These are phyloP conservation scores for Coniochaeta hoffmannii DNA, from an alignment of 2,329 filamentous ascomycete genomes.

Conservation along the genomic window DNA sequence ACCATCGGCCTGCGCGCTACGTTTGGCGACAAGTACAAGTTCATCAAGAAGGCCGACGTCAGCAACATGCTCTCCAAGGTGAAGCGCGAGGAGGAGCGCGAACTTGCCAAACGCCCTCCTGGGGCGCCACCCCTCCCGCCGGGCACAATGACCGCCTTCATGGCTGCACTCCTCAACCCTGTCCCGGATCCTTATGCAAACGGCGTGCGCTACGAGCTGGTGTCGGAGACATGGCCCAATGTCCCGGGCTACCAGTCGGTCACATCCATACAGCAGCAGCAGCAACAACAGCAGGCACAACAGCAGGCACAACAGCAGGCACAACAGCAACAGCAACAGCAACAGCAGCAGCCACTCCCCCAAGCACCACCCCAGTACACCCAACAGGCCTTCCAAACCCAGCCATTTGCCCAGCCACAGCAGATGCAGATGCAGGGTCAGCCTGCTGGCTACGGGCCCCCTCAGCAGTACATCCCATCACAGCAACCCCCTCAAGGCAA, in stretches of 20 bases:
- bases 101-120: conserved; percentile 12
- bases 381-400: not conserved
- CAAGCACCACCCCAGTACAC: not conserved
- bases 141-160: conserved; percentile 2
- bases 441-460: not conserved
- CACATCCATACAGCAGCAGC: not conserved
- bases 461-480: not conserved
- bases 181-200: conserved; percentile 8
- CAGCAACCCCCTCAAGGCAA: not conserved
- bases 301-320: conserved; percentile 7
- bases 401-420: not conserved
- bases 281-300: not conserved
- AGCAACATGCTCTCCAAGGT: conserved; percentile 20
- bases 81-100: conserved; percentile 19
- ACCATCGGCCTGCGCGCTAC: conserved; percentile 19
- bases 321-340: conserved; percentile 3
- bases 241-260: not conserved
- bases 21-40: conserved; percentile 22
- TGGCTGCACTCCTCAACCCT: conserved; percentile 4
- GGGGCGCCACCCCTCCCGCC: conserved; percentile 5
- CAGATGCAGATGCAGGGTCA: not conserved
- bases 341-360: conserved; percentile 4
- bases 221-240: not conserved
- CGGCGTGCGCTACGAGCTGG: conserved; percentile 2
- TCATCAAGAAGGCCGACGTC: conserved; percentile 20